Base-by-base conservation (phyloP, 108 stramenopile species). In the Nitzschia sp. region DNA sequence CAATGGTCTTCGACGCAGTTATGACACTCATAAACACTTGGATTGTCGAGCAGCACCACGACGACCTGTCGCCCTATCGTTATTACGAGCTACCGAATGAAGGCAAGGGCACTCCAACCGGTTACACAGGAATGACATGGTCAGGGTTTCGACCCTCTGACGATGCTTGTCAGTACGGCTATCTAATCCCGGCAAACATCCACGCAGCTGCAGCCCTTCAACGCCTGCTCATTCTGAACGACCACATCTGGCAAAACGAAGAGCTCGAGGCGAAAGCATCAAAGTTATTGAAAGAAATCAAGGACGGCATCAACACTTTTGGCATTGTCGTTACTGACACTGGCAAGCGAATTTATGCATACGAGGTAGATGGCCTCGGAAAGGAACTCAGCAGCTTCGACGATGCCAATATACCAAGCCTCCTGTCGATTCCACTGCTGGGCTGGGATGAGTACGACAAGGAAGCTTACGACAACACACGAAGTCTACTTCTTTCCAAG, bases 361-460 rank as follows among this genome's bases (percentile, higher is more conserved):
- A 86, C 66, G 92, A 93, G 80, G 87, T 93, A 17, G 92, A 93
- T 78, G 92, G 89, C 5, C 80, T 81, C 29, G 89, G 89, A 9
- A 27, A 66, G 1, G 68, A 75, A 36, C 24, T 29, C 15, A n/a
- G 32, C 32, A 56, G n/a, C 5, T 83, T 87, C 86, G 92, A 93
- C 64, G 92, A 93, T 76, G 89, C 92, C 19, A 93, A 93, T 68
- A 56, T 90, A 19, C 92, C 92, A 34, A 79, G 73, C 59, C 71
- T 93, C 49, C 69, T 93, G 42, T 78, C 82, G 26, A 74, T 87
- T 25, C 88, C 88, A 11, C 79, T 83, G 46, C 46, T 87, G 0
- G 85, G 87, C 55, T 89, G 82, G 17, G 32, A 27, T 36, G 46
- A 32, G 24, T 63, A 54, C 35, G 51, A 70, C 54, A 25, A 19